phyloP scores from a whole-genome alignment of 148 eudicot species.

The Rhododendron henanense region DNA sequence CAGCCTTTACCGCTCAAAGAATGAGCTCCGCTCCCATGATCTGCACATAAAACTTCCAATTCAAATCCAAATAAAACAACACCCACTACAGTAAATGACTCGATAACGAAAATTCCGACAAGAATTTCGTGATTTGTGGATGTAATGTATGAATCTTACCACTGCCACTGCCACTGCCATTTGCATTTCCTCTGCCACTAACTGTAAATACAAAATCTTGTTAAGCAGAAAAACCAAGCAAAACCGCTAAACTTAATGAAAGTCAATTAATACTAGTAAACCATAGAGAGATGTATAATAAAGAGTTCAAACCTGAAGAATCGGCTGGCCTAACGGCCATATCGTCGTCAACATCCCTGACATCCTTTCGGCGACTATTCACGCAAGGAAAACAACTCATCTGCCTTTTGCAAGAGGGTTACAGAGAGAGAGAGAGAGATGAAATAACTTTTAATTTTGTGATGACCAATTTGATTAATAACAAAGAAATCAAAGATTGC shows the following conservation, averaged over 20 bases:
- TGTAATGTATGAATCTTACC: slow-evolving; percentile 3
- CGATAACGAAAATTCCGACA: neutral
- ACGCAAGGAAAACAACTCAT: slow-evolving; percentile 76
- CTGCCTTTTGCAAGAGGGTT: neutral
- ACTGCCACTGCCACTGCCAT: neutral
- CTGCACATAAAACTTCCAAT: slow-evolving; percentile 23
- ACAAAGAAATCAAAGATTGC: neutral
- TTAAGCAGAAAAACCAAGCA: neutral
- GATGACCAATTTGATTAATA: neutral
- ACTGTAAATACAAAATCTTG: slow-evolving; percentile 22
- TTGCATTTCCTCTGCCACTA: slow-evolving; percentile 22
- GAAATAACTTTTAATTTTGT: neutral
- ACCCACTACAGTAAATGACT: neutral
- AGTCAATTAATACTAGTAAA: too few species aligned
- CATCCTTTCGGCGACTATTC: slow-evolving; percentile 31
- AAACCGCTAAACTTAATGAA: neutral
- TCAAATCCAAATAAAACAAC: neutral
- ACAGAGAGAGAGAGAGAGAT: neutral
- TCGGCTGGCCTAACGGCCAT: slow-evolving; percentile 16
- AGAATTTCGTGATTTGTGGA: neutral
- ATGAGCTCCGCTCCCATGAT: slow-evolving; percentile 22
- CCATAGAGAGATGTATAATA: neutral
- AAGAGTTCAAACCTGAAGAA: slow-evolving; percentile 42
- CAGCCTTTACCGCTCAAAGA: slow-evolving; percentile 34
- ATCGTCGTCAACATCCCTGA: slow-evolving; percentile 21